Evolutionary conservation across 257 asterid species (phyloP).

Genomic region (Marsdenia floribunda): DNA sequence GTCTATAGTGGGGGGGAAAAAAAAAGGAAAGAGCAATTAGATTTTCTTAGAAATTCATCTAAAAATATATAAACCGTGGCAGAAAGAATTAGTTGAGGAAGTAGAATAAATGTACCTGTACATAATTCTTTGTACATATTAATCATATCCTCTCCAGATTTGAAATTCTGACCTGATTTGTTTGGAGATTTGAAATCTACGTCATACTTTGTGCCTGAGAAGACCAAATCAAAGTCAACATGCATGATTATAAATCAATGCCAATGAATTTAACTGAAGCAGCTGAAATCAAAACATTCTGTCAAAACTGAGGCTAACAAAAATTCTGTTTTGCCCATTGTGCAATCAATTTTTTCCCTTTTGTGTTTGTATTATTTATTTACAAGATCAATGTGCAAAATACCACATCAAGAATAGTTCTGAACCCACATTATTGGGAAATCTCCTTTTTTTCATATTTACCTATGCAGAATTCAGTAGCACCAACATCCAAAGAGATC

Average conservation of each 20-base stretch:
- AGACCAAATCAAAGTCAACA: slow-evolving; percentile 20
- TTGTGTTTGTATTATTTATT: neutral
- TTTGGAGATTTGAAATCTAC: slow-evolving; percentile 78
- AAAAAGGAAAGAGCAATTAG: neutral
- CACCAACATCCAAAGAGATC: slow-evolving; percentile 83
- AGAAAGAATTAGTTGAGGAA: slow-evolving; percentile 13
- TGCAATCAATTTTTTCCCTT: neutral
- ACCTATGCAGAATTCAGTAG: slow-evolving; percentile 98
- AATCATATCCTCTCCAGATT: slow-evolving; percentile 94
- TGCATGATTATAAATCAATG: slow-evolving; percentile 18
- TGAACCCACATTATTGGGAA: slow-evolving; percentile 10
- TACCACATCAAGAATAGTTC: neutral
- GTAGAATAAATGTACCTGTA: slow-evolving; percentile 45
- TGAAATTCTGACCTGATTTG: slow-evolving; percentile 81
- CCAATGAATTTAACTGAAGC: slow-evolving; percentile 11
- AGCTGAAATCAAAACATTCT: neutral
- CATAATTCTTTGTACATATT: slow-evolving; percentile 78
- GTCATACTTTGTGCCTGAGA: slow-evolving; percentile 88
- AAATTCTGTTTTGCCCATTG: neutral
- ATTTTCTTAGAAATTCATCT: neutral
- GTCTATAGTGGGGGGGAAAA: slow-evolving; percentile 27
- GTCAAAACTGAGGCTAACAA: neutral
- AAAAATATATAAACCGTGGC: neutral
- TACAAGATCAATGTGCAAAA: neutral
- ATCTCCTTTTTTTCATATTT: slow-evolving; percentile 7